phyloP scores from a whole-genome alignment of 257 asterid species.

The Nicotiana tomentosiformis region DNA sequence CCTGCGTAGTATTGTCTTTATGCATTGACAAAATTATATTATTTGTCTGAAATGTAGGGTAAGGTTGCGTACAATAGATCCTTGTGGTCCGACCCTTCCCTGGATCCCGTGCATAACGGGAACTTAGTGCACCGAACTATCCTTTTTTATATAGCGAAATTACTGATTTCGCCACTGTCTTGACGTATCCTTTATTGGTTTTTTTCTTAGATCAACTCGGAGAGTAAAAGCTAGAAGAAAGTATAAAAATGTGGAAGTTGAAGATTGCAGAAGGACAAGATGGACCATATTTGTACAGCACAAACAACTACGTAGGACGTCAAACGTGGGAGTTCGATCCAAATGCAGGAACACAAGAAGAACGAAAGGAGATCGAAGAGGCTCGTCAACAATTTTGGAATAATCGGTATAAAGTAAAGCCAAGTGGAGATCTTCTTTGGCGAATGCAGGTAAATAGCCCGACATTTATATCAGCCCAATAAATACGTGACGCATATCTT shows the following conservation, averaged over 20 bases:
- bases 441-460: conserved; percentile 29
- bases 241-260: conserved; percentile 51
- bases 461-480: too few relatives aligned
- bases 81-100: too few relatives aligned
- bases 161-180: too few relatives aligned
- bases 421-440: conserved; percentile 62
- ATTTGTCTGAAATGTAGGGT: too few relatives aligned
- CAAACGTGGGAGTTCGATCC: conserved; percentile 63
- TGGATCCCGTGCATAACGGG: too few relatives aligned
- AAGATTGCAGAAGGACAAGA: conserved; percentile 49
- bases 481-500: too few relatives aligned
- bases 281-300: conserved; percentile 52
- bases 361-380: conserved; percentile 34
- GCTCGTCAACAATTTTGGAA: conserved; percentile 51
- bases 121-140: too few relatives aligned
- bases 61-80: too few relatives aligned
- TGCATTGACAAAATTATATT: too few relatives aligned
- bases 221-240: not conserved
- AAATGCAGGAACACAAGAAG: conserved; percentile 42
- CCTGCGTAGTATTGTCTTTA: too few relatives aligned
- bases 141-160: too few relatives aligned
- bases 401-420: conserved; percentile 49
- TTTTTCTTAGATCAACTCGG: not conserved
- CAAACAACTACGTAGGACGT: conserved; percentile 57
- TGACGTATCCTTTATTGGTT: not conserved